Evolutionary conservation across 2,329 filamentous ascomycete species (phyloP).

Genomic region (Ceratocystis colombiana): DNA sequence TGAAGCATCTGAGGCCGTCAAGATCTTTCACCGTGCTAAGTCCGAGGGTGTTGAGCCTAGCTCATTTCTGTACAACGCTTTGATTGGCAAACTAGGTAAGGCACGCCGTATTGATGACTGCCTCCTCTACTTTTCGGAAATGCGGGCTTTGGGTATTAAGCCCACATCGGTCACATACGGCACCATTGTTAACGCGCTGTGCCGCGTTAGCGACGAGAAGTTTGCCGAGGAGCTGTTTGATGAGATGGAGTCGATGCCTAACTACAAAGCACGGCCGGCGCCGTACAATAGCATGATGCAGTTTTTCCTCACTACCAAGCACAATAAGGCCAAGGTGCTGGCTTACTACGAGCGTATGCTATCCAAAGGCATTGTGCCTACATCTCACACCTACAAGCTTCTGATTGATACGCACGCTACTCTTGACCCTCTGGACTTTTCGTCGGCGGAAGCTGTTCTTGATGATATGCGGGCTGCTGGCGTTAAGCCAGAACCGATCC

Average conservation of each 20-base stretch:
- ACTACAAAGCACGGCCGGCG: constrained; percentile 94
- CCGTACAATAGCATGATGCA: constrained; percentile 99
- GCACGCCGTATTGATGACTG: constrained; percentile 96
- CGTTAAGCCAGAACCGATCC: constrained; percentile 75
- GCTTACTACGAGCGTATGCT: constrained; percentile 94
- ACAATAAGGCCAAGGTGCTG: constrained; percentile 86
- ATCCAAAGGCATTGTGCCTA: constrained; percentile 74
- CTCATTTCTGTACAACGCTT: constrained; percentile 93
- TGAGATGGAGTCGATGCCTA: constrained; percentile 97
- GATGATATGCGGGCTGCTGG: constrained; percentile 65
- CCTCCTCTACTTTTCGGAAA: constrained; percentile 95
- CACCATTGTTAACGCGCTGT: constrained; percentile 94
- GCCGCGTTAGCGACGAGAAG: constrained; percentile 93
- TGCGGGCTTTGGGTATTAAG: constrained; percentile 84
- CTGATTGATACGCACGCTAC: constrained; percentile 92
- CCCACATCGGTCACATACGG: constrained; percentile 97
- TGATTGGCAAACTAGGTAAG: constrained; percentile 97
- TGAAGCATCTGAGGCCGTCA: constrained; percentile 90
- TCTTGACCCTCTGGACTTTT: constrained; percentile 81
- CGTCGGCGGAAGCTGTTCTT: constrained; percentile 73
- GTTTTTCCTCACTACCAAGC: constrained; percentile 96
- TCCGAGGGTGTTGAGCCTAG: constrained; percentile 89
- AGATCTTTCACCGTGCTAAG: constrained; percentile 92
- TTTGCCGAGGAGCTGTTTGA: constrained; percentile 97
- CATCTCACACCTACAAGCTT: constrained; percentile 94